Evolutionary conservation across 345 rosid genomes (phyloP).

Genomic region (Gossypium bickii): DNA sequence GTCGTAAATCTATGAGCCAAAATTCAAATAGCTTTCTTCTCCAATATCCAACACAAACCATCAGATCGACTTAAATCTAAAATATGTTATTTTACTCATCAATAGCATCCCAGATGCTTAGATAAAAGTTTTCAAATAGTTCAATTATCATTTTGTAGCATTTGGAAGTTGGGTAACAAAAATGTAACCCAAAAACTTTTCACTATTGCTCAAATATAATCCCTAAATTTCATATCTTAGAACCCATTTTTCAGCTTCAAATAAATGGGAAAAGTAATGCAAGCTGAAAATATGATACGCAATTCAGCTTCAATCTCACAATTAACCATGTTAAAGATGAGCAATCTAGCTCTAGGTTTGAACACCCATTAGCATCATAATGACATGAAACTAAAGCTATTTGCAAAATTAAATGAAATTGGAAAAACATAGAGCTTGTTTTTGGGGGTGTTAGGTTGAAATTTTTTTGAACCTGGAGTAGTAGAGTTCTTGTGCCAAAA

Average conservation of each 20-base stretch:
- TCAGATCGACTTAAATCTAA: no score
- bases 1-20: no score
- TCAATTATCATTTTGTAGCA: no score
- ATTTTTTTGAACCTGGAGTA: conserved; percentile 38
- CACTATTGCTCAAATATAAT: background rate
- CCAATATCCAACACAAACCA: no score
- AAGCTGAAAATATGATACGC: background rate
- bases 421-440: background rate
- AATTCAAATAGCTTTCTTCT: no score
- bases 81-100: no score
- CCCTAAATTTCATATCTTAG: background rate
- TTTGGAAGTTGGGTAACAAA: no score
- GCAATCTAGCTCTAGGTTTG: background rate
- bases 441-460: background rate
- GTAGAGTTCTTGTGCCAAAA: conserved; percentile 80
- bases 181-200: background rate
- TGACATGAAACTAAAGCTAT: background rate
- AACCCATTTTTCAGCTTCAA: background rate
- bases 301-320: background rate
- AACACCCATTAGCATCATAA: background rate
- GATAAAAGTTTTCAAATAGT: no score
- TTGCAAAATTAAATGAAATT: background rate
- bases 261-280: background rate
- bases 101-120: no score
- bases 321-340: background rate